Evolutionary conservation across 768 basidiomycete genomes (phyloP).

Genomic region (Pisolithus microcarpus): DNA sequence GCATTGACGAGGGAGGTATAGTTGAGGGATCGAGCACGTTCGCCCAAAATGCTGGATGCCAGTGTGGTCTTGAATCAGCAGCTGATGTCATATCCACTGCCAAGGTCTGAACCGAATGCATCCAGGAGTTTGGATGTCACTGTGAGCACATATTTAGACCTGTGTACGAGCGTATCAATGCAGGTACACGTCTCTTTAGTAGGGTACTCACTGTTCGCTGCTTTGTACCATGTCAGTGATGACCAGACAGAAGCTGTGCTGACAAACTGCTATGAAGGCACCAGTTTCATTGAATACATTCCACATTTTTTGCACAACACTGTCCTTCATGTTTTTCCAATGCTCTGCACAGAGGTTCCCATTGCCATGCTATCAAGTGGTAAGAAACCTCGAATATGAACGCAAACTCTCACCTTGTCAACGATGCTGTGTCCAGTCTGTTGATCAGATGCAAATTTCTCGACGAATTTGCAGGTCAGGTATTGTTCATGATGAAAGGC

Average conservation of each 20-base stretch:
- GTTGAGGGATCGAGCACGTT: not conserved
- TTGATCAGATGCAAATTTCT: too few relatives aligned
- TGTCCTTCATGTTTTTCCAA: too few relatives aligned
- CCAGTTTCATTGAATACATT: slow-evolving; percentile 2
- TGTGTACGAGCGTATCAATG: not conserved
- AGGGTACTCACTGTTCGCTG: slow-evolving; percentile 3
- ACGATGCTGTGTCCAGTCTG: too few relatives aligned
- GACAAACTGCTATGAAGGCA: slow-evolving; percentile 16
- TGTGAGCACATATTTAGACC: slow-evolving; percentile 17
- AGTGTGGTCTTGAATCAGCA: slow-evolving; percentile 15
- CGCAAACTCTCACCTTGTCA: too few relatives aligned
- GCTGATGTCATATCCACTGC: slow-evolving; percentile 17
- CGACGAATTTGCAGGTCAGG: too few relatives aligned
- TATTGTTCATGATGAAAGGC: too few relatives aligned
- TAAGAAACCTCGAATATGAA: too few relatives aligned
- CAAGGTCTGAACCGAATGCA: slow-evolving; percentile 3
- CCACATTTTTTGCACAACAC: not conserved
- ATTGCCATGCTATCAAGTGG: too few relatives aligned
- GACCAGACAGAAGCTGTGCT: slow-evolving; percentile 17
- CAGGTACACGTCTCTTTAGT: too few relatives aligned
- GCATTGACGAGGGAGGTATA: slow-evolving; percentile 8
- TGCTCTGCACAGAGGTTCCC: too few relatives aligned
- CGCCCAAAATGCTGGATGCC: slow-evolving; percentile 5
- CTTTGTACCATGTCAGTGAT: slow-evolving; percentile 21
- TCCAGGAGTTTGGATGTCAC: slow-evolving; percentile 7